Evolutionary conservation across 1,139 yeast genomes (phyloP).

Genomic region (Kodamaea suecica): DNA sequence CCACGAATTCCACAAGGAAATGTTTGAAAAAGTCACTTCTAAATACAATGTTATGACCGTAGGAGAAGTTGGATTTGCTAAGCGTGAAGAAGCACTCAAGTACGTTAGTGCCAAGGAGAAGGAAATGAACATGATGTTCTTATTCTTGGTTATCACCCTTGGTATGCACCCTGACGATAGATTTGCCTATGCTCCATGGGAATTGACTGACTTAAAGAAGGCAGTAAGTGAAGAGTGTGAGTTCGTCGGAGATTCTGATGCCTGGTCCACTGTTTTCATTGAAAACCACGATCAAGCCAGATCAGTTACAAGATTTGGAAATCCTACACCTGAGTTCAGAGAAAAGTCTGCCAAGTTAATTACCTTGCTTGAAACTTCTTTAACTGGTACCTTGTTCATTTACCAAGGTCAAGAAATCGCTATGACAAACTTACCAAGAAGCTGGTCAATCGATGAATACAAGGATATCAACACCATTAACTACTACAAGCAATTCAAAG

Average conservation of each 20-base stretch:
- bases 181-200: constrained; percentile 33
- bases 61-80: constrained; percentile 50
- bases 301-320: constrained; percentile 51
- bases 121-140: constrained; percentile 53
- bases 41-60: constrained; percentile 56
- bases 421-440: constrained; percentile 46
- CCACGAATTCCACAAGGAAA: constrained; percentile 56
- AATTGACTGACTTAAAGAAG: constrained; percentile 41
- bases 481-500: constrained; percentile 36
- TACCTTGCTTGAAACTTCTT: constrained; percentile 43
- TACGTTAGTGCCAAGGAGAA: constrained; percentile 48
- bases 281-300: constrained; percentile 64
- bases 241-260: constrained; percentile 48
- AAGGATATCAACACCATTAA: constrained; percentile 48
- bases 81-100: constrained; percentile 41
- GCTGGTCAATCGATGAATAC: constrained; percentile 51
- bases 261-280: constrained; percentile 57
- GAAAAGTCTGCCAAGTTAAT: constrained; percentile 46
- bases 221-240: constrained; percentile 35
- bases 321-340: constrained; percentile 17
- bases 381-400: constrained; percentile 55
- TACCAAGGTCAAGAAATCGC: constrained; percentile 65
- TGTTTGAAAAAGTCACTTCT: constrained; percentile 42
- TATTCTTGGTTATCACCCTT: constrained; percentile 45
- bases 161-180: constrained; percentile 38